Evolutionary conservation across 2,329 filamentous ascomycete species (phyloP).

Genomic region (Phoma sp.): DNA sequence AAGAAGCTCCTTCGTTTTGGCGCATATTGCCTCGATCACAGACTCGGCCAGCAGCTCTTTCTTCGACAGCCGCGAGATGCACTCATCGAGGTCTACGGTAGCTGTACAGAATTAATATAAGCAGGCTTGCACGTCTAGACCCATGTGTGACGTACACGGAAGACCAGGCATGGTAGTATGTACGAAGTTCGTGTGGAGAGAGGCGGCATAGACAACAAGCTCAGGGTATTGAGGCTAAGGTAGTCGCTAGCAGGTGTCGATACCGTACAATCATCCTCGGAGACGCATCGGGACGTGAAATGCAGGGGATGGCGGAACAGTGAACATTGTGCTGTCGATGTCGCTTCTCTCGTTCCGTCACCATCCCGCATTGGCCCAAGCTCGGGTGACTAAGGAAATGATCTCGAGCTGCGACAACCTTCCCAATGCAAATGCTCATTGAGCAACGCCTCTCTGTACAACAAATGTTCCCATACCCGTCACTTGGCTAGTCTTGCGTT

Average conservation of each 20-base stretch:
- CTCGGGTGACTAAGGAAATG: slow-evolving; percentile 21
- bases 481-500: background rate
- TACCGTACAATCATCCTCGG: slow-evolving; percentile 52
- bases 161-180: slow-evolving; percentile 57
- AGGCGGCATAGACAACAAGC: slow-evolving; percentile 39
- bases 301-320: slow-evolving; percentile 27
- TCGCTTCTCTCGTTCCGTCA: slow-evolving; percentile 13
- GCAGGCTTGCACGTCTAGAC: slow-evolving; percentile 7
- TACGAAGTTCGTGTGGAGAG: slow-evolving; percentile 22
- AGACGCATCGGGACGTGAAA: slow-evolving; percentile 37
- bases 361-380: slow-evolving; percentile 26
- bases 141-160: slow-evolving; percentile 52
- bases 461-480: background rate
- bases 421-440: background rate
- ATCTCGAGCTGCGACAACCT: slow-evolving; percentile 6
- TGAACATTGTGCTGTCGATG: slow-evolving; percentile 23
- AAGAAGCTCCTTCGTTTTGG: slow-evolving; percentile 96
- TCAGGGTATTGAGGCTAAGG: slow-evolving; percentile 47
- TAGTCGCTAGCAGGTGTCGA: slow-evolving; percentile 47
- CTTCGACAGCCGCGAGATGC: slow-evolving; percentile 94
- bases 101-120: slow-evolving; percentile 60
- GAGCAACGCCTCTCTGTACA: background rate
- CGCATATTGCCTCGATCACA: slow-evolving; percentile 98
- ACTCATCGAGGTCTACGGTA: slow-evolving; percentile 98
- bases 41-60: slow-evolving; percentile 97